phyloP scores from a whole-genome alignment of 257 asterid genomes.

The Penstemon barbatus region DNA sequence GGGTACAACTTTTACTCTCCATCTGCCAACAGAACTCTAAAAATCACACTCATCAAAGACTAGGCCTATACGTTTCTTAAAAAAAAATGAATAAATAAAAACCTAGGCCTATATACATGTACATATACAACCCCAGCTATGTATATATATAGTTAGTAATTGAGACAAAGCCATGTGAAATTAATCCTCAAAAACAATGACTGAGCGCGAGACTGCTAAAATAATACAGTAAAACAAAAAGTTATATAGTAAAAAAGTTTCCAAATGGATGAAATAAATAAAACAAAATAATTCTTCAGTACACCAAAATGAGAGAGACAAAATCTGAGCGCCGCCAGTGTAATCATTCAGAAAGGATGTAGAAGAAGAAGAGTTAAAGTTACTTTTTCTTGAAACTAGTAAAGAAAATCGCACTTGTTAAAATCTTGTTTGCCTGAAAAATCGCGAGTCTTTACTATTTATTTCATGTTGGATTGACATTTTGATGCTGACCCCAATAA shows the following conservation, averaged over 20 bases:
- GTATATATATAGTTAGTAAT: neutral
- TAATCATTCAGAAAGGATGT: conserved; percentile 40
- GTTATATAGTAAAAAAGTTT: conserved; percentile 6
- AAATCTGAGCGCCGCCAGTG: conserved; percentile 58
- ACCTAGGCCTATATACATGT: too few relatives aligned
- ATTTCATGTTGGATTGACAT: conserved; percentile 37
- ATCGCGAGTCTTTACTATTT: conserved; percentile 22
- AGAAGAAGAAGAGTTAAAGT: neutral
- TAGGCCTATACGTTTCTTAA: too few relatives aligned
- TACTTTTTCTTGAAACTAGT: conserved; percentile 28
- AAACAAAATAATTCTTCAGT: conserved; percentile 18
- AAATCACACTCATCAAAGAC: neutral
- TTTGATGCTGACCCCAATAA: conserved; percentile 28
- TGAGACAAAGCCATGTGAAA: conserved; percentile 48
- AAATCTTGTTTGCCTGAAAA: conserved; percentile 21
- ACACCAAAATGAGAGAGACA: conserved; percentile 43
- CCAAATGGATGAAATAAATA: conserved; percentile 27
- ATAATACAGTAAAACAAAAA: conserved; percentile 19
- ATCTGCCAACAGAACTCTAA: conserved; percentile 28
- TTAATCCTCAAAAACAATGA: conserved; percentile 35
- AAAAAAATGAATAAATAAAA: too few relatives aligned
- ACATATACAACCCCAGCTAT: too few relatives aligned
- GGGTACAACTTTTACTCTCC: conserved; percentile 30
- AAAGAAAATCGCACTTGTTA: conserved; percentile 12
- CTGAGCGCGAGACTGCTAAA: conserved; percentile 4